These are phyloP conservation scores for Calonectria pseudoreteaudii DNA, from an alignment of 2,329 filamentous ascomycete genomes.

Conservation along the genomic window DNA sequence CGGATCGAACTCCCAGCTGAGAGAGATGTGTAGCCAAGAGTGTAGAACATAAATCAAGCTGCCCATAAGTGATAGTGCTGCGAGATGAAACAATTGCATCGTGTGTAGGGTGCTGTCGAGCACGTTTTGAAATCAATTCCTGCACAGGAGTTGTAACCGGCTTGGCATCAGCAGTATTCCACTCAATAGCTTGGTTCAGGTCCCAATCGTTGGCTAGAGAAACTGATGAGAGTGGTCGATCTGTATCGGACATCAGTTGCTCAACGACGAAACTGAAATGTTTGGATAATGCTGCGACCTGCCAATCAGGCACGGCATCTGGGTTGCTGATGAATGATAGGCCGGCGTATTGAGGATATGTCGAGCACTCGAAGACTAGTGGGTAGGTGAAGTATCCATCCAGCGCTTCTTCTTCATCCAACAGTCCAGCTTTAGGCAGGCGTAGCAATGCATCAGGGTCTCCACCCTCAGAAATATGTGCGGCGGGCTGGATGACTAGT, in stretches of 20 bases:
- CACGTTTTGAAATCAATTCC: conserved; percentile 25
- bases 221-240: neutral
- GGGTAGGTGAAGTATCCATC: conserved; percentile 7
- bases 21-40: conserved; percentile 11
- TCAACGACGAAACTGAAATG: neutral
- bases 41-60: conserved; percentile 19
- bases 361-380: neutral
- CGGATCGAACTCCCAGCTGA: conserved; percentile 1
- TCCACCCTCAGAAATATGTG: neutral
- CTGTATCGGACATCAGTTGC: neutral
- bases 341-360: neutral
- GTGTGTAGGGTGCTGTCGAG: conserved; percentile 14
- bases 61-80: conserved; percentile 33
- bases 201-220: neutral
- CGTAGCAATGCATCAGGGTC: neutral
- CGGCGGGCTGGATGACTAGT: conserved; percentile 25
- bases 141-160: conserved; percentile 29
- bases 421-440: conserved; percentile 8
- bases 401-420: neutral
- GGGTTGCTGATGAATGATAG: neutral
- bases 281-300: neutral
- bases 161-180: neutral
- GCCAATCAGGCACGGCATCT: neutral
- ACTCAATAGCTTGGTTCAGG: neutral
- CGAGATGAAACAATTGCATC: conserved; percentile 37